These are phyloP conservation scores for Entomortierella lignicola DNA, from an alignment of 192 early-diverging fungal genomes.

Conservation along the genomic window DNA sequence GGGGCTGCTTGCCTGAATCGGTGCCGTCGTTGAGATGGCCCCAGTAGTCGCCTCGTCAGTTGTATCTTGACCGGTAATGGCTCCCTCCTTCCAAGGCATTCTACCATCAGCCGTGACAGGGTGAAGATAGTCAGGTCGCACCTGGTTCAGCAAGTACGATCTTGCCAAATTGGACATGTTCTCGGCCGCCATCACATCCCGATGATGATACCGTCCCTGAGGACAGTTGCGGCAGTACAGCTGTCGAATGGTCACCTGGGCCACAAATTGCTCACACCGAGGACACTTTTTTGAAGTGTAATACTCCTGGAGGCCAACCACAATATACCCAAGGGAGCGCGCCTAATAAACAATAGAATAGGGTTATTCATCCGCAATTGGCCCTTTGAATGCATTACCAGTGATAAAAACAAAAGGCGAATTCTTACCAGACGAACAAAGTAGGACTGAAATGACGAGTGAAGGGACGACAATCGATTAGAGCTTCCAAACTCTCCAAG, in stretches of 20 bases:
- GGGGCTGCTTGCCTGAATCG: neutral
- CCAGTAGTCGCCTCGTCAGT: neutral
- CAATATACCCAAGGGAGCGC: conserved; percentile 8
- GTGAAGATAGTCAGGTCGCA: neutral
- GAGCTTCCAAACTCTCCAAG: conserved; percentile 3
- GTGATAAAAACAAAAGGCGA: neutral
- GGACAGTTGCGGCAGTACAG: neutral
- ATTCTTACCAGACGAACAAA: conserved; percentile 8
- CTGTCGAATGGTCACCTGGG: conserved; percentile 5
- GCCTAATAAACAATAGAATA: conserved; percentile 5
- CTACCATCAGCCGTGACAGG: conserved; percentile 3
- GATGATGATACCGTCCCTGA: conserved; percentile 1
- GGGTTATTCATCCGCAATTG: neutral
- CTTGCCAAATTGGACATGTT: conserved; percentile 12
- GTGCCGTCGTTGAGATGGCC: neutral
- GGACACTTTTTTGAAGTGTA: conserved; percentile 12
- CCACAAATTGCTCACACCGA: neutral
- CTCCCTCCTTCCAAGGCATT: neutral
- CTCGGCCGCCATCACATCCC: conserved; percentile 11
- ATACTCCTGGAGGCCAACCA: conserved; percentile 7
- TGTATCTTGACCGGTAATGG: neutral
- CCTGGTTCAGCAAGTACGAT: neutral
- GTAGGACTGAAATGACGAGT: conserved; percentile 4
- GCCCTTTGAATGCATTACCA: neutral
- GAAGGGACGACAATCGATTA: conserved; percentile 1